Percentiles rank a stretch among this genome's conserved stretches.
These are phyloP conservation scores for Lentinula lateritia DNA, from an alignment of 768 basidiomycete species.

Conservation along the genomic window DNA sequence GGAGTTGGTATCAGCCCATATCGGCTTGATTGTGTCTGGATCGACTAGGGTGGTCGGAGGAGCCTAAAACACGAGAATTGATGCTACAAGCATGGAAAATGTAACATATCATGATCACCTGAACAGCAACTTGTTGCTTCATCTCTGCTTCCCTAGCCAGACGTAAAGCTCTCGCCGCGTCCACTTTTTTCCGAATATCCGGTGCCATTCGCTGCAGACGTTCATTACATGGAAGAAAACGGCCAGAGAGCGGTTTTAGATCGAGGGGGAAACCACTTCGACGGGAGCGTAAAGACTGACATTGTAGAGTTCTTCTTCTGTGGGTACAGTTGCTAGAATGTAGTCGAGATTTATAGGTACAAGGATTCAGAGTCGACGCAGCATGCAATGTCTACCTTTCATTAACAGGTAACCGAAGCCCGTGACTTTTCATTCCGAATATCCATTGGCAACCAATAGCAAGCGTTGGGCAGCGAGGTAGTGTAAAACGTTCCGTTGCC, in stretches of 20 bases:
- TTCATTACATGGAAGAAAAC: neutral
- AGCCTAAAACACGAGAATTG: neutral
- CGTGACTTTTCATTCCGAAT: conserved; percentile 35
- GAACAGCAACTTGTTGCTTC: conserved; percentile 44
- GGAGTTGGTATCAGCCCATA: conserved; percentile 31
- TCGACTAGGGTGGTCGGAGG: conserved; percentile 21
- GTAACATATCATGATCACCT: conserved; percentile 31
- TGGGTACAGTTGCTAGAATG: conserved; percentile 40
- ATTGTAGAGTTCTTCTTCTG: conserved; percentile 49
- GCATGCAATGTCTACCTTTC: conserved; percentile 36
- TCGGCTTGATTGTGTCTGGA: conserved; percentile 34
- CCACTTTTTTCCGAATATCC: conserved; percentile 58
- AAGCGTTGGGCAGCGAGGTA: too few species aligned
- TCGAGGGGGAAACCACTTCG: neutral
- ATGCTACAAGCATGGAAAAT: neutral
- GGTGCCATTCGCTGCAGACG: conserved; percentile 51
- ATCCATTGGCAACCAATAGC: neutral
- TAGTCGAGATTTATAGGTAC: neutral
- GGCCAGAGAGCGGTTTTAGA: neutral
- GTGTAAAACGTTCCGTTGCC: neutral
- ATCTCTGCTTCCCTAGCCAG: conserved; percentile 48
- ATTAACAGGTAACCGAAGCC: conserved; percentile 53
- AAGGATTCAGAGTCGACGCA: neutral
- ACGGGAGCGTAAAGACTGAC: conserved; percentile 24
- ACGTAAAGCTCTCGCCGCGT: conserved; percentile 49